Evolutionary conservation across 2,329 filamentous ascomycete genomes (phyloP).

Genomic region (Calonectria naviculata): DNA sequence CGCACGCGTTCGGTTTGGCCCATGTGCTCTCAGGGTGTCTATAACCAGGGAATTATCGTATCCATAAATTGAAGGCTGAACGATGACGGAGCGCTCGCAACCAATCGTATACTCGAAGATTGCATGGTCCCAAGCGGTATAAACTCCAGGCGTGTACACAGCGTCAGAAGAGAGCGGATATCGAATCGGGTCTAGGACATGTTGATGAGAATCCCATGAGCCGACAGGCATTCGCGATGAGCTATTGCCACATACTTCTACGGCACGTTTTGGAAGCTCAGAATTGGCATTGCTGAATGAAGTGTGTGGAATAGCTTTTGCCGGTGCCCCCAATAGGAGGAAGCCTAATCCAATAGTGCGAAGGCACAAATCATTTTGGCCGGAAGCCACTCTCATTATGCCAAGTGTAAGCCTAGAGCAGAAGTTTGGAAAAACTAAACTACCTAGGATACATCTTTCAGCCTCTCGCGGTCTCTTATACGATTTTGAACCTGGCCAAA

Average conservation of each 20-base stretch:
- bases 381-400: not conserved
- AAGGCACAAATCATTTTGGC: not conserved
- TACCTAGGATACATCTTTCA: not conserved
- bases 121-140: not conserved
- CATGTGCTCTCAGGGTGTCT: not conserved
- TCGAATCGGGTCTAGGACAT: not conserved
- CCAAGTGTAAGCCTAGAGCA: not conserved
- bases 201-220: not conserved
- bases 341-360: not conserved
- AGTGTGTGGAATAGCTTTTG: not conserved
- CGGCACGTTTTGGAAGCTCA: not conserved
- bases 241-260: not conserved
- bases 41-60: not conserved
- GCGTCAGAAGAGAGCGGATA: not conserved
- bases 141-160: not conserved
- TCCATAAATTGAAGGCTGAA: not conserved
- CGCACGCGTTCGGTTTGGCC: not conserved
- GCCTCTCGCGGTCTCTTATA: not conserved
- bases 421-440: not conserved
- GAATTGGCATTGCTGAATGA: not conserved
- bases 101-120: not conserved
- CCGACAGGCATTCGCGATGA: not conserved
- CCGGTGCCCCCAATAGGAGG: not conserved
- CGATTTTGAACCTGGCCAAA: no score
- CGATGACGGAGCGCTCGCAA: not conserved